These are phyloP conservation scores for Diospyros kaki DNA, from an alignment of 148 eudicot species.

Conservation along the genomic window DNA sequence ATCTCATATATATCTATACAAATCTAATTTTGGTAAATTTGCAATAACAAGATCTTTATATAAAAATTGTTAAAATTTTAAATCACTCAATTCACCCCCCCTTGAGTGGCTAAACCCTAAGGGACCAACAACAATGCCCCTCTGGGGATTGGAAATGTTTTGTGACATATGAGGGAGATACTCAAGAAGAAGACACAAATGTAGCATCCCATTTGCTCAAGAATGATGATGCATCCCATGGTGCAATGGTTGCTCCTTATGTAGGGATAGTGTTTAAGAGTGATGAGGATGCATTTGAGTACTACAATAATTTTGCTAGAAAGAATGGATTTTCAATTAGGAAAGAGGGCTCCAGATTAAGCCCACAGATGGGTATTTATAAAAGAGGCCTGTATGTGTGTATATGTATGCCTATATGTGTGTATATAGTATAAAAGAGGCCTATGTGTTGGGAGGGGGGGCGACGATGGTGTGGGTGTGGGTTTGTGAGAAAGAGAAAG, in stretches of 20 bases:
- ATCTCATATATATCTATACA: no score
- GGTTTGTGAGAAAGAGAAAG: no score
- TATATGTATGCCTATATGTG: no score
- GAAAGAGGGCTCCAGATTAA: conserved; percentile 42
- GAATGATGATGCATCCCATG: conserved; percentile 4
- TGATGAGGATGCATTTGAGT: conserved; percentile 44
- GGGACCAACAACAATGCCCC: conserved; percentile 43
- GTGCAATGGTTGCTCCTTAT: conserved; percentile 39
- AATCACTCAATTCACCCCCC: no score
- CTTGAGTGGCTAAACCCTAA: no score
- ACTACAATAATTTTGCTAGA: conserved; percentile 45
- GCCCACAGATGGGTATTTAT: conserved; percentile 48
- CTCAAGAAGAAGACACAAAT: conserved; percentile 12
- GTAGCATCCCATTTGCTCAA: conserved; percentile 17
- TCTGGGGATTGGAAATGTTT: conserved; percentile 54
- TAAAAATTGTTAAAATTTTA: no score
- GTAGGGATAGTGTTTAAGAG: conserved; percentile 45
- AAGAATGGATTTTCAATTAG: conserved; percentile 46
- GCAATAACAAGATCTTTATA: no score
- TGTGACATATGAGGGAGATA: conserved; percentile 29
- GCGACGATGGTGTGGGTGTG: no score
- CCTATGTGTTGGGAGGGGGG: no score
- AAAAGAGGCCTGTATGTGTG: conserved; percentile 45
- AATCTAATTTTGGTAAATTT: no score
- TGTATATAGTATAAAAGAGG: no score